Base-by-base conservation (phyloP, 805 yeast species). In the Ogataea corticis region DNA sequence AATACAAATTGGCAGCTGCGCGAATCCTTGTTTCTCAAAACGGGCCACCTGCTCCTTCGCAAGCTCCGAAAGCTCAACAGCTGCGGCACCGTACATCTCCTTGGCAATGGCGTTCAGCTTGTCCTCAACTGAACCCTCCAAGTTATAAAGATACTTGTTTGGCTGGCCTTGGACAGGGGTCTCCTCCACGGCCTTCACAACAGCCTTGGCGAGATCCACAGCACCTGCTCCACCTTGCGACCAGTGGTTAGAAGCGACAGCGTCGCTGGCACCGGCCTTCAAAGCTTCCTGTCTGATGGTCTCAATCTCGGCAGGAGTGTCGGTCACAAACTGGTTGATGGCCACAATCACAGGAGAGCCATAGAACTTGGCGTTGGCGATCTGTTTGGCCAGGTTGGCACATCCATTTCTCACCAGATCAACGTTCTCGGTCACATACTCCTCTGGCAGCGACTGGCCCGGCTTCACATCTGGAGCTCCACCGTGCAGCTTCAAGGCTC, bases 391-490 rank as follows among this genome's bases (percentile, higher is more conserved):
- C 68, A 86, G 76, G 68, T 86, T 86, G 38, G 85, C 76, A 65
- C 86, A 82, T 51, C 95, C 95, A 41, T 71, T 75, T 56, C 75
- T 67, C 57, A 86, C 82, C 58, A 85, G 70, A 16, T 83, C 89
- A 52, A 81, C 73, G 66, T 85, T 82, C 65, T 86, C 95, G 56
- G 76, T 75, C 16, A 80, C 72, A 70, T 86, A 86, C 62, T 79
- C 92, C 27, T 79, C 71, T 50, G 92, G 88, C 63, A 86, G 74
- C 45, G 88, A 74, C 51, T 85, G 86, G 60, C 94, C 95, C 35
- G 95, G 89, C 68, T 85, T 86, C 46, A 86, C 92, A 58, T 85
- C 90, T 40, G 94, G 88, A 42, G 90, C 95, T 61, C 95, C 95
- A 63, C 95, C 95, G 63, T 86, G 95, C 39, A 86, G 80, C 67